Base-by-base conservation (phyloP, 768 basidiomycete species). In the Symmetrospora coprosmae region DNA sequence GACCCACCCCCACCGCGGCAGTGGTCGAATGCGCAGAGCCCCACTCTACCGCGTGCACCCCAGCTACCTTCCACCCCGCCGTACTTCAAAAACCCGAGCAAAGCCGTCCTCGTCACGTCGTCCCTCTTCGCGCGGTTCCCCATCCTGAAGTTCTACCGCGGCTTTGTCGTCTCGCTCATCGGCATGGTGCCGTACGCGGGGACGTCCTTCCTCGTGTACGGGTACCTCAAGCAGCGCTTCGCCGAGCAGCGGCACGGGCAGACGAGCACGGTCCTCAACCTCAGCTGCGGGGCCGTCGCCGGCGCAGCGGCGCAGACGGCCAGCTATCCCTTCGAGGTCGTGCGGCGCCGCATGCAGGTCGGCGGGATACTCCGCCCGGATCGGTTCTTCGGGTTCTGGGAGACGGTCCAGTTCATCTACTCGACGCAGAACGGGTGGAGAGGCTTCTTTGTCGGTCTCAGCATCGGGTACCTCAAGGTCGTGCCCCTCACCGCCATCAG, bases 161-260 rank as follows among this genome's bases (percentile, higher is more conserved):
- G 94, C n/a, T 96, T 97, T 74, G 82, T 83, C 6, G 88, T 94
- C 28, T 90, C 90, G 21, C 73, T 97, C 37, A 72, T 81, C 13
- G 92, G 94, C 43, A 97, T 96, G 79, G 76, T 97, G 31, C 92
- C 92, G 4, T 96, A 97, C 67, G 88, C 90, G 2, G 92, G 92
- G 19, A 86, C 88, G 2, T 87, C 87, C 13, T 97, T 97, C 76
- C 79, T 96, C 45, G 82, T 84, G 31, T 97, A 88, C 84, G 91
- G 86, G 39, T 83, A 72, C 8, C 68, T 78, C 17, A 75, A 75
- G 83, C 13, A 74, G 74, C 33, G 74, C 60, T 58, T 61, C 46
- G 25, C 70, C 14, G 41, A n/a, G n/a, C n/a, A n/a, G 60, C 11
- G 68, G 65, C n/a, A 41, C 68, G 28, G 50, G 2, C 11, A 4